These are phyloP conservation scores for Infundibulicybe gibba DNA, from an alignment of 768 basidiomycete species.

Conservation along the genomic window DNA sequence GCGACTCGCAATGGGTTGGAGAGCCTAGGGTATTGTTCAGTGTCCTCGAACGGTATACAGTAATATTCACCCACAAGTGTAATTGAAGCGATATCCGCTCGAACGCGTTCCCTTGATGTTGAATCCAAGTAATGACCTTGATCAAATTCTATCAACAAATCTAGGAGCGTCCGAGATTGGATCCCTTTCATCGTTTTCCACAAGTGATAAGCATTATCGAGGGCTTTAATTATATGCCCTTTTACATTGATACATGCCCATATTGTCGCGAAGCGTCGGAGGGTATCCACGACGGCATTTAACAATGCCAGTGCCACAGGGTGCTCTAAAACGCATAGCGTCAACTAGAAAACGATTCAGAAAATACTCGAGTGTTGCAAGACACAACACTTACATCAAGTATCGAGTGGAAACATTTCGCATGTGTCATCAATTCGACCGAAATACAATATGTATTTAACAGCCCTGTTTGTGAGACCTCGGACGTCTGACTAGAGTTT, in stretches of 20 bases:
- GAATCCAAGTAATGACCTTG: slow-evolving; percentile 51
- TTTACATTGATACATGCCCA: slow-evolving; percentile 77
- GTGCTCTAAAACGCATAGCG: slow-evolving; percentile 49
- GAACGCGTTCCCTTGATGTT: slow-evolving; percentile 57
- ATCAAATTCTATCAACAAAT: slow-evolving; percentile 63
- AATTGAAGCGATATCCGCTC: slow-evolving; percentile 56
- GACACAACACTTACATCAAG: slow-evolving; percentile 51
- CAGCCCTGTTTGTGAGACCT: slow-evolving; percentile 30
- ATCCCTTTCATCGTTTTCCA: slow-evolving; percentile 66
- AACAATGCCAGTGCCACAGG: slow-evolving; percentile 50
- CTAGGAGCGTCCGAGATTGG: slow-evolving; percentile 65
- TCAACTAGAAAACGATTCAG: slow-evolving; percentile 35
- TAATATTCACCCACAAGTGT: slow-evolving; percentile 51
- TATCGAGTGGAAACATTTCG: slow-evolving; percentile 66
- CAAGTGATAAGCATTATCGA: slow-evolving; percentile 57
- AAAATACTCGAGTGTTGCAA: background rate
- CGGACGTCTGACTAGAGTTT: slow-evolving; percentile 14
- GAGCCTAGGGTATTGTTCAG: slow-evolving; percentile 33
- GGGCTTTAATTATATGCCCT: slow-evolving; percentile 48
- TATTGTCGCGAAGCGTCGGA: slow-evolving; percentile 68
- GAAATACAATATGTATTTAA: slow-evolving; percentile 54
- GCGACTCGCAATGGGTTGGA: slow-evolving; percentile 39
- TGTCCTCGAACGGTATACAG: too few species aligned
- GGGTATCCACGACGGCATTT: slow-evolving; percentile 58
- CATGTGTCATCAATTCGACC: slow-evolving; percentile 55